phyloP scores from a whole-genome alignment of 2,329 filamentous ascomycete genomes.

The Ramularia collo-cygni region DNA sequence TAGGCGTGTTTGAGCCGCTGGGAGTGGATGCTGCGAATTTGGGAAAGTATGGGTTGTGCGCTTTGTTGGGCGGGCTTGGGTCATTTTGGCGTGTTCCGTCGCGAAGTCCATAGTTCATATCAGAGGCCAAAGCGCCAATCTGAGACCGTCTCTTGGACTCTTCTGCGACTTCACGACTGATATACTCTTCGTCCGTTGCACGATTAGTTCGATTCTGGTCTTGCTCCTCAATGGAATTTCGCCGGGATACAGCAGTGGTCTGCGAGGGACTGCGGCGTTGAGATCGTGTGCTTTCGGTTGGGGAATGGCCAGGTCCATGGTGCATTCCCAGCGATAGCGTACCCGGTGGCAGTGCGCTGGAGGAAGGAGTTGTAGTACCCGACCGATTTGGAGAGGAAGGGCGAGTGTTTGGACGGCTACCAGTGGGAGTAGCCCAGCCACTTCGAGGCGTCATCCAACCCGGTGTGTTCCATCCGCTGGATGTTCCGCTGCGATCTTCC shows the following conservation, averaged over 20 bases:
- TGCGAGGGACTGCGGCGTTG: slow-evolving; percentile 7
- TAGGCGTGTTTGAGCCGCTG: slow-evolving; percentile 18
- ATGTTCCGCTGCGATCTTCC: slow-evolving; percentile 23
- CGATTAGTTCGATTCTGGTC: slow-evolving; percentile 16
- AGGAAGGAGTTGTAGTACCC: slow-evolving; percentile 19
- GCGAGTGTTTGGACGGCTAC: slow-evolving; percentile 25
- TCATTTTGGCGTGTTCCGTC: slow-evolving; percentile 21
- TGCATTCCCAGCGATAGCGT: slow-evolving; percentile 27
- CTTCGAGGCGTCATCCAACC: slow-evolving; percentile 36
- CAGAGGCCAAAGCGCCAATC: slow-evolving; percentile 17
- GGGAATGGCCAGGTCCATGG: slow-evolving; percentile 26
- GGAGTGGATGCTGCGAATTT: slow-evolving; percentile 14
- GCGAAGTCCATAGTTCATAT: slow-evolving; percentile 27
- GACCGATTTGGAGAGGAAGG: slow-evolving; percentile 27
- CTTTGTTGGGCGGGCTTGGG: slow-evolving; percentile 8
- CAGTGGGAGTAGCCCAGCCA: slow-evolving; percentile 33
- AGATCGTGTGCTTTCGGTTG: slow-evolving; percentile 4
- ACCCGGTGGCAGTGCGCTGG: slow-evolving; percentile 10
- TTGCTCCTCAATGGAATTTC: slow-evolving; percentile 23
- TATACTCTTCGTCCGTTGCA: slow-evolving; percentile 29
- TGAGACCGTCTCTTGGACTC: slow-evolving; percentile 27
- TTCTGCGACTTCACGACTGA: slow-evolving; percentile 26
- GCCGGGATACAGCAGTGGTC: slow-evolving; percentile 14
- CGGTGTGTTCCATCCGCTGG: slow-evolving; percentile 31
- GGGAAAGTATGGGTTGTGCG: slow-evolving; percentile 19